Conservation (phyloP, 2,329 filamentous ascomycete genomes). For the Fusarium coffeatum region DNA sequence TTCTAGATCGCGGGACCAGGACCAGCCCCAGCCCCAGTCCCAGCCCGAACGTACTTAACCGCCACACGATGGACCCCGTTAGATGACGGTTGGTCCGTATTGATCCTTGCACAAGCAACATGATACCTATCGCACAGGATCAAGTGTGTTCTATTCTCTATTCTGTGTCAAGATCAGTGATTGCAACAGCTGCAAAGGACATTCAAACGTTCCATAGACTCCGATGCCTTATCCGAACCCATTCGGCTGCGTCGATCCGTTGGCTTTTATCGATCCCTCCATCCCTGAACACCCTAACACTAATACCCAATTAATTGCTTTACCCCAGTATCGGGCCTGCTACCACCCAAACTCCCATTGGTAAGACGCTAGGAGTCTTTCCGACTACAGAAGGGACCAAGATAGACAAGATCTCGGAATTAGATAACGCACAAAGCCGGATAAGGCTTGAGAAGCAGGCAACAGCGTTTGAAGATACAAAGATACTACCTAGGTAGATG, state of each 20-base stretch:
- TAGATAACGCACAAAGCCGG: not conserved
- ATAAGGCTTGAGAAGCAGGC: not conserved
- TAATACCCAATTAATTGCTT: conserved; percentile 24
- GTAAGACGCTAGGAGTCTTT: conserved; percentile 30
- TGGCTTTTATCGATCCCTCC: conserved; percentile 7
- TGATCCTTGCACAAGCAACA: conserved; percentile 13
- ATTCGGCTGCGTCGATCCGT: conserved; percentile 2
- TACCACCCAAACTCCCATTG: conserved; percentile 13
- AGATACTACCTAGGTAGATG: not conserved
- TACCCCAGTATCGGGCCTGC: conserved; percentile 30
- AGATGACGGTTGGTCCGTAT: conserved; percentile 38
- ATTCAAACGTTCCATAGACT: not conserved
- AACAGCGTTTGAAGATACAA: not conserved
- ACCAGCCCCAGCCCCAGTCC: conserved; percentile 20
- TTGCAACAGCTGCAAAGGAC: conserved; percentile 3
- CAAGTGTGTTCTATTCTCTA: not conserved
- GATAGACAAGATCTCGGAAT: not conserved
- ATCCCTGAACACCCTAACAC: conserved; percentile 19
- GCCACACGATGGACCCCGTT: conserved; percentile 43
- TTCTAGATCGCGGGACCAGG: conserved; percentile 23
- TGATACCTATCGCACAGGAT: not conserved
- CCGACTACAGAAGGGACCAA: not conserved
- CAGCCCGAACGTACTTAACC: conserved; percentile 29
- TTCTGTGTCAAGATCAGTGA: not conserved
- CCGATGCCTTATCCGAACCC: conserved; percentile 2